Percentiles rank a stretch among this genome's conserved stretches.
Evolutionary conservation across 1,139 yeast species (phyloP).

Genomic region (Zygoascus meyerae): DNA sequence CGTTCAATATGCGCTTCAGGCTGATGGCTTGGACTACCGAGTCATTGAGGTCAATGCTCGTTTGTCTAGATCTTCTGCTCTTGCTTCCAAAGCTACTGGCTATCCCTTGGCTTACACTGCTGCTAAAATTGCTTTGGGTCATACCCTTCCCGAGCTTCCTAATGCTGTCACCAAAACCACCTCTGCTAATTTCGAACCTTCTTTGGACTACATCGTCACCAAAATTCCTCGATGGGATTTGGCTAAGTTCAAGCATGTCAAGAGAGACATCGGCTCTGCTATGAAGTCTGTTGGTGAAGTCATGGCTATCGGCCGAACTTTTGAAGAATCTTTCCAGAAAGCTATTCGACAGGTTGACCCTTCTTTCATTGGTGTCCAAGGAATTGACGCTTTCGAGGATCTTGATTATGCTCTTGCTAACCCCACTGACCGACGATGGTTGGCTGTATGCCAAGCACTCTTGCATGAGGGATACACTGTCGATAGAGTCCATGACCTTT

Average conservation of each 20-base stretch:
- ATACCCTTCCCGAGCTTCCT: conserved; percentile 89
- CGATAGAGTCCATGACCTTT: conserved; percentile 81
- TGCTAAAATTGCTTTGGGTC: conserved; percentile 92
- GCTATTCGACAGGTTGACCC: conserved; percentile 98
- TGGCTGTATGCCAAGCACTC: conserved; percentile 96
- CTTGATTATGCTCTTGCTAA: conserved; percentile 74
- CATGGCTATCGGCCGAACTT: conserved; percentile 97
- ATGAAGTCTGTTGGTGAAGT: conserved; percentile 99
- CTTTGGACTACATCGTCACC: conserved; percentile 92
- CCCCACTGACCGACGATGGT: conserved; percentile 97
- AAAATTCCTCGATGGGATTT: conserved; percentile 99
- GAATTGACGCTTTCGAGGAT: conserved; percentile 64
- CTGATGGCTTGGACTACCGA: conserved; percentile 91
- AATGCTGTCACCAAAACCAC: conserved; percentile 96
- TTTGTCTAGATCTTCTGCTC: conserved; percentile 92
- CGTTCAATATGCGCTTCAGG: conserved; percentile 94
- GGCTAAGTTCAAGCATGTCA: conserved; percentile 89
- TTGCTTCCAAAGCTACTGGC: conserved; percentile 98
- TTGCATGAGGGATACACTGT: conserved; percentile 85
- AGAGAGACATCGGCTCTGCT: conserved; percentile 87
- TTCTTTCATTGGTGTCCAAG: conserved; percentile 86
- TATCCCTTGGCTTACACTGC: conserved; percentile 98
- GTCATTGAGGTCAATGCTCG: conserved; percentile 98
- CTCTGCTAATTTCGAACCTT: conserved; percentile 94
- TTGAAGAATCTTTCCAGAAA: conserved; percentile 96